Percentiles rank a stretch among this genome's conserved stretches.
phyloP scores from a whole-genome alignment of 208 protist genomes.

The Leishmania turanica region DNA sequence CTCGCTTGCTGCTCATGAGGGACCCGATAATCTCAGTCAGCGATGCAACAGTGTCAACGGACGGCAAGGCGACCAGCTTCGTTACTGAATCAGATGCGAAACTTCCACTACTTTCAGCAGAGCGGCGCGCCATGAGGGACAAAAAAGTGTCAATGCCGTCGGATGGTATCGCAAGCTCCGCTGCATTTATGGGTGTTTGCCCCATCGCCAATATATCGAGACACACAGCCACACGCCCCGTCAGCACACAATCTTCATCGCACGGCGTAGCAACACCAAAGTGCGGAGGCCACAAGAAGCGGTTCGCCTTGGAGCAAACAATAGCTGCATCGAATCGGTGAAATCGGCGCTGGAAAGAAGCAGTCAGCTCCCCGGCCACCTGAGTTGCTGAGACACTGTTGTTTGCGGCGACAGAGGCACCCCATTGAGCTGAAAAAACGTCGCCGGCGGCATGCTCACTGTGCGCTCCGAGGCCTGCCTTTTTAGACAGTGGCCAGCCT shows the following conservation, averaged over 20 bases:
- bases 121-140: slow-evolving; percentile 17
- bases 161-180: slow-evolving; percentile 19
- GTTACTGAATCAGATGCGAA: background rate
- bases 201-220: background rate
- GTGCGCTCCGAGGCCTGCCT: background rate
- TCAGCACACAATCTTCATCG: background rate
- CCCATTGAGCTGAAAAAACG: slow-evolving; percentile 4
- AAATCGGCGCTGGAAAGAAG: slow-evolving; percentile 21
- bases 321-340: slow-evolving; percentile 50
- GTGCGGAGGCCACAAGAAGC: slow-evolving; percentile 37
- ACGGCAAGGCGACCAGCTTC: slow-evolving; percentile 14
- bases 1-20: slow-evolving; percentile 15
- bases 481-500: background rate
- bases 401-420: slow-evolving; percentile 54
- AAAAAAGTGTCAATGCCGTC: slow-evolving; percentile 20
- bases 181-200: background rate
- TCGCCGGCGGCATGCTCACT: background rate
- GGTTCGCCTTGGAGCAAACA: slow-evolving; percentile 63
- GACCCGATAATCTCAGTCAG: slow-evolving; percentile 16
- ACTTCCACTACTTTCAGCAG: background rate
- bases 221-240: slow-evolving; percentile 5
- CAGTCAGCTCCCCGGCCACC: slow-evolving; percentile 25
- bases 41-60: slow-evolving; percentile 1
- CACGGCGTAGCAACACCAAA: slow-evolving; percentile 11
- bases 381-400: slow-evolving; percentile 43